phyloP scores from a whole-genome alignment of 192 early-diverging fungal genomes.

The Backusella westeae region DNA sequence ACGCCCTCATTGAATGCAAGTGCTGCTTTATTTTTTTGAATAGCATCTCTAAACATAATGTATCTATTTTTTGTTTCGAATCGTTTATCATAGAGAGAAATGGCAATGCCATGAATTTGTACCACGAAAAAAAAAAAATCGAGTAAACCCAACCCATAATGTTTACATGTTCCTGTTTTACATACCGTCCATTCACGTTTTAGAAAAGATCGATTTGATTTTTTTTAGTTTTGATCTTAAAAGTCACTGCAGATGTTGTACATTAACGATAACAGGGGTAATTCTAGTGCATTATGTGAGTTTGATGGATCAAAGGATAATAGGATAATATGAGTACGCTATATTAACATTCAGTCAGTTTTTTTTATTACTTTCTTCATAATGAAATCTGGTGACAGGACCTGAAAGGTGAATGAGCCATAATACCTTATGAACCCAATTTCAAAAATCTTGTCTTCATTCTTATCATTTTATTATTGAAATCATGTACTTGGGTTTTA shows the following conservation, averaged over 20 bases:
- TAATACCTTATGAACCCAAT: neutral
- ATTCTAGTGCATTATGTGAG: neutral
- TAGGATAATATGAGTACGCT: neutral
- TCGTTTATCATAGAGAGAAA: neutral
- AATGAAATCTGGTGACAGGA: neutral
- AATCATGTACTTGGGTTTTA: neutral
- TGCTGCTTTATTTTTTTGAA: too few species aligned
- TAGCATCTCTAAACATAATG: too few species aligned
- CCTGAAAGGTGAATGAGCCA: neutral
- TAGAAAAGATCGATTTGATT: neutral
- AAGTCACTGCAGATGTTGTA: neutral
- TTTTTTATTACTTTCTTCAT: too few species aligned
- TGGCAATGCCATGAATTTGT: neutral
- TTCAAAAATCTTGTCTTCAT: neutral
- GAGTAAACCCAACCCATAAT: neutral
- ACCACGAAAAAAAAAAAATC: neutral
- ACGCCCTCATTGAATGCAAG: too few species aligned
- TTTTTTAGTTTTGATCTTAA: neutral
- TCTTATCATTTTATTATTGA: neutral
- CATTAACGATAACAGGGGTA: neutral
- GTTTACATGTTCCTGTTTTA: neutral
- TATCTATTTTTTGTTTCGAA: neutral
- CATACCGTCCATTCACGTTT: constrained; percentile 4
- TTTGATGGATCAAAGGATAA: neutral
- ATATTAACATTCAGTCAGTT: neutral